phyloP scores from a whole-genome alignment of 2,329 filamentous ascomycete species.

The Trichophyton benhamiae region DNA sequence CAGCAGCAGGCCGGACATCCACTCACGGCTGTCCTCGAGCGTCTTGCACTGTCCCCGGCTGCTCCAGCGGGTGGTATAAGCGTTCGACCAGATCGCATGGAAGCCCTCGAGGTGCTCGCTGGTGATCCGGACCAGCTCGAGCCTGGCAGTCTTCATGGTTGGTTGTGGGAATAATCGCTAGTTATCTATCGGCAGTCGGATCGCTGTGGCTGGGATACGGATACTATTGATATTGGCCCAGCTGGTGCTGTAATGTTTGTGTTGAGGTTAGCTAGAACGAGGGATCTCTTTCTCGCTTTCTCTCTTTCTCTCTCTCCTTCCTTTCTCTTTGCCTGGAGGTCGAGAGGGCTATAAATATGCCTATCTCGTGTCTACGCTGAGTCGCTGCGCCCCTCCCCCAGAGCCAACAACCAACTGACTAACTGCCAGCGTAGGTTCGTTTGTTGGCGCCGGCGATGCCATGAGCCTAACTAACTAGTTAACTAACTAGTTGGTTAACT shows the following conservation, averaged over 20 bases:
- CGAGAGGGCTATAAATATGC: no score
- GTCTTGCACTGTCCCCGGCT: not conserved
- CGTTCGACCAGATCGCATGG: constrained; percentile 1
- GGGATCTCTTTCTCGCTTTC: no score
- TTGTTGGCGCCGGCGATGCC: not conserved
- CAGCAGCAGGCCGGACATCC: not conserved
- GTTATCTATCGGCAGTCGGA: not conserved
- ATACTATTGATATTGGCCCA: no score
- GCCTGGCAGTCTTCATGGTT: not conserved
- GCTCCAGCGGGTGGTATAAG: not conserved
- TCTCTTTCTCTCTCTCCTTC: no score
- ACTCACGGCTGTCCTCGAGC: not conserved
- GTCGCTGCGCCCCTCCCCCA: no score
- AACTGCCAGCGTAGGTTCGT: not conserved
- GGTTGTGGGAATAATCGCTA: no score
- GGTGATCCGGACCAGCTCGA: not conserved
- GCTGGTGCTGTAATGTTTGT: no score
- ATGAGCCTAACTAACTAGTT: not conserved
- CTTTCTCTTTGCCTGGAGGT: no score
- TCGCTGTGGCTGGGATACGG: not conserved
- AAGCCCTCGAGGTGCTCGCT: not conserved
- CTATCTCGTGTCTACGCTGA: no score
- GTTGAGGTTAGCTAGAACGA: no score
- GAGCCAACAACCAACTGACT: no score
- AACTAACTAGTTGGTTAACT: no score